Evolutionary conservation across 2,329 filamentous ascomycete species (phyloP), one percentile per base, ranked within the genome.

Genomic region (Monosporascus sp.): DNA sequence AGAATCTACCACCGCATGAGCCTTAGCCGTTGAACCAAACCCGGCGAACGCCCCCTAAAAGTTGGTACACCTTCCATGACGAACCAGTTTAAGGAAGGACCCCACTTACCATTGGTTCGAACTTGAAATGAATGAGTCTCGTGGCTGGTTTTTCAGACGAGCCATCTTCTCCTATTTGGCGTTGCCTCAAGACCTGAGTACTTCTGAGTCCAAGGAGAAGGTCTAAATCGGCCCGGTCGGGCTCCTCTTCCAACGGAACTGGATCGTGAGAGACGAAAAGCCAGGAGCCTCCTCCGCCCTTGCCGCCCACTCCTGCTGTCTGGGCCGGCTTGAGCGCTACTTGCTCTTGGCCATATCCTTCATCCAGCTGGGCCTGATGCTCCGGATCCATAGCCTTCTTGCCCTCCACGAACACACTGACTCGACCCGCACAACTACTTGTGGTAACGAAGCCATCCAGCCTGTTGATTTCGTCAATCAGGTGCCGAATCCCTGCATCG

Each of bases 371-470:
- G 11, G 51, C 56, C 2, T 57, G 49, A 22, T 42, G 39, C 22
- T 42, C n/a, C 9, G 31, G 31, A 34, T 34, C 9, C 31, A 5
- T 34, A 34, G 31, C 31, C 62, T 83, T 87, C 45, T 74, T 74
- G 1, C 92, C 92, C 72, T 97, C 93, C 1, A 95, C 75, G 65
- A 95, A 97, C 4, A 97, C 88, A 58, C 88, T 92, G 47, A 95
- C 82, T 50, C 93, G 79, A 1, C 93, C 93, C 2, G 90, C 89
- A 68, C 93, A 97, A 70, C 91, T 96, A 71, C 91, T 96, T 3
- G 92, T 97, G 2, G 93, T 97, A 36, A 95, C 90, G 41, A 92
- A 81, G 1, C 89, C 90, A 1, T 85, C 80, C 6, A 86, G 66
- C 1, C 63, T 68, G 70, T 97, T 97, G 67, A 97, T 86, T 60